These are phyloP conservation scores for Colletotrichum falcatum DNA, from an alignment of 2,329 filamentous ascomycete genomes.

Conservation along the genomic window DNA sequence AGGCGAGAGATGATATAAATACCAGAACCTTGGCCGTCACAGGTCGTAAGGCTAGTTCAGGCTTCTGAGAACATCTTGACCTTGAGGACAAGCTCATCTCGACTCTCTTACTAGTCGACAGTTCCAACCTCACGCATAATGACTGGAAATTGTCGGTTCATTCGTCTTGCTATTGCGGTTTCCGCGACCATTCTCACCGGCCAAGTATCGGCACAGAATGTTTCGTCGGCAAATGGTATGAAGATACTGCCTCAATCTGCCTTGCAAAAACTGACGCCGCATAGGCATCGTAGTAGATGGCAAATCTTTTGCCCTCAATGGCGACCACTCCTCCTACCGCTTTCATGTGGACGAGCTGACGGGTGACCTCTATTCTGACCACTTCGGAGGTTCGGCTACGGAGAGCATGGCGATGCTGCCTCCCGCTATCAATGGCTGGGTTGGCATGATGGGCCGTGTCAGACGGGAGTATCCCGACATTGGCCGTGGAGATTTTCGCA, in stretches of 20 bases:
- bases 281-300: slow-evolving; percentile 66
- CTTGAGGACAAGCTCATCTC: not conserved
- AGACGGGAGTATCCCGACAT: slow-evolving; percentile 74
- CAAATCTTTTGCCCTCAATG: slow-evolving; percentile 67
- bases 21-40: not conserved
- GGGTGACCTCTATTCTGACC: slow-evolving; percentile 69
- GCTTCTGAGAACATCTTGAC: not conserved
- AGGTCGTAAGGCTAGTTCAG: not conserved
- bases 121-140: not conserved
- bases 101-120: not conserved
- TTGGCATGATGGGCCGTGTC: slow-evolving; percentile 58
- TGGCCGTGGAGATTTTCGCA: slow-evolving; percentile 72
- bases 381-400: slow-evolving; percentile 68
- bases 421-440: slow-evolving; percentile 66
- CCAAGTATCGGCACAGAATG: slow-evolving; percentile 6
- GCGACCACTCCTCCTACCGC: slow-evolving; percentile 68
- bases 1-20: slow-evolving; percentile 10
- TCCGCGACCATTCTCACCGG: slow-evolving; percentile 2
- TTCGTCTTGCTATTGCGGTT: slow-evolving; percentile 15
- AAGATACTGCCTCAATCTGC: rapidly evolving
- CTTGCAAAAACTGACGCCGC: not conserved
- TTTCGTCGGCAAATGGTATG: slow-evolving; percentile 17
- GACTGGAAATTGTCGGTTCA: slow-evolving; percentile 6
- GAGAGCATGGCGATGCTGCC: slow-evolving; percentile 53
- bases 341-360: slow-evolving; percentile 70